Conservation (phyloP, 2,329 filamentous ascomycete genomes). For the Penicillium sp. region DNA sequence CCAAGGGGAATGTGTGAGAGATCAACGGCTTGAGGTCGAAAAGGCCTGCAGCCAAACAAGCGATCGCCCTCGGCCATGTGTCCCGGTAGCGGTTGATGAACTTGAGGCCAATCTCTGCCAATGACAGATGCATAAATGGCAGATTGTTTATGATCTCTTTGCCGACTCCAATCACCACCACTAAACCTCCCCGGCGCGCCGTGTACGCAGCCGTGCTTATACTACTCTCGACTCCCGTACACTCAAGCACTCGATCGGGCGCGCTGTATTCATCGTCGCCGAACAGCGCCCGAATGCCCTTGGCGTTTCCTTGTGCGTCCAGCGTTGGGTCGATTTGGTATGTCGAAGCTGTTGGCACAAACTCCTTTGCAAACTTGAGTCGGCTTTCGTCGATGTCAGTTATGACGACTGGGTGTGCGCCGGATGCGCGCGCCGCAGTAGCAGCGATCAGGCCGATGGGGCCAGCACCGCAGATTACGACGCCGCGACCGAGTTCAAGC, state of each 20-base stretch:
- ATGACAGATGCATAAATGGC: constrained; percentile 69
- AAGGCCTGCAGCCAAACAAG: constrained; percentile 63
- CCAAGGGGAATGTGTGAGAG: constrained; percentile 67
- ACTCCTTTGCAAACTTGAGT: constrained; percentile 62
- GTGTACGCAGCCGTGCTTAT: constrained; percentile 63
- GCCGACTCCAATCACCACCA: constrained; percentile 70
- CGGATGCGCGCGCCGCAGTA: constrained; percentile 63
- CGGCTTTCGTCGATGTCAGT: constrained; percentile 65
- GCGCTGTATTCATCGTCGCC: constrained; percentile 60
- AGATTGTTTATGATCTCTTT: constrained; percentile 66
- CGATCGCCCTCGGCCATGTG: constrained; percentile 71
- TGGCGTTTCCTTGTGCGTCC: constrained; percentile 56
- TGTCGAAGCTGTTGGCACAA: constrained; percentile 59
- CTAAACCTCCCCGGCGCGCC: constrained; percentile 61
- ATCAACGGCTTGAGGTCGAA: constrained; percentile 67
- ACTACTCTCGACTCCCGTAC: constrained; percentile 69
- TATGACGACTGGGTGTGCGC: constrained; percentile 67
- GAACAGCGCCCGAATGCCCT: constrained; percentile 60
- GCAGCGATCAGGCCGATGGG: constrained; percentile 67
- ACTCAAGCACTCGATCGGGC: constrained; percentile 66
- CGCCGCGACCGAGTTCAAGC: constrained; percentile 60
- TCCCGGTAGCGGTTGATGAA: constrained; percentile 75
- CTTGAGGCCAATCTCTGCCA: constrained; percentile 69
- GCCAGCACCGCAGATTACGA: constrained; percentile 65
- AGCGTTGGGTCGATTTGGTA: constrained; percentile 58